phyloP scores from a whole-genome alignment of 805 yeast genomes.

The Saccharomyces mikatae region DNA sequence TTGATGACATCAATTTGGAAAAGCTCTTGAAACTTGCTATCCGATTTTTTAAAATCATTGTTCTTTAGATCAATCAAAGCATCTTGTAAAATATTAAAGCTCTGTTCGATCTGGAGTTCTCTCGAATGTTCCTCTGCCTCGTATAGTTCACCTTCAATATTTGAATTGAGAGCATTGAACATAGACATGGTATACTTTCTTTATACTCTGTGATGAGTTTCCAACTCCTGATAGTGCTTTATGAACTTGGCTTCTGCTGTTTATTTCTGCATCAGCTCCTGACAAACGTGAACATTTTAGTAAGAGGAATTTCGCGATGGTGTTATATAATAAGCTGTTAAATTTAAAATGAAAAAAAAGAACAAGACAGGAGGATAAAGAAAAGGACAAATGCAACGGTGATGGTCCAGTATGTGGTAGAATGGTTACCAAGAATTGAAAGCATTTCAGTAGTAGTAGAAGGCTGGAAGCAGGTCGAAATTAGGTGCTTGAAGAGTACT shows the following conservation, averaged over 20 bases:
- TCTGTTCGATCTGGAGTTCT: conserved; percentile 83
- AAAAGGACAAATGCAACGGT: background rate
- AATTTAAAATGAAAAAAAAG: background rate
- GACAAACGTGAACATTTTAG: background rate
- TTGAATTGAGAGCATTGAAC: conserved; percentile 72
- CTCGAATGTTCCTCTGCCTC: conserved; percentile 86
- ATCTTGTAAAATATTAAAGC: conserved; percentile 62
- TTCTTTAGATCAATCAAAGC: conserved; percentile 60
- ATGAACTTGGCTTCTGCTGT: background rate
- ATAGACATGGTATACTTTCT: conserved; percentile 37
- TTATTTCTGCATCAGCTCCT: background rate
- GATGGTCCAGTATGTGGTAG: background rate
- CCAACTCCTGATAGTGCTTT: background rate
- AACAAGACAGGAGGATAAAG: background rate
- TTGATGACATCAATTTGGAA: conserved; percentile 62
- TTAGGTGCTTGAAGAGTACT: background rate
- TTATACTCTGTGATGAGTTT: background rate
- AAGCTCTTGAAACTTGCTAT: conserved; percentile 47
- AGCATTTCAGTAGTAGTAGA: conserved; percentile 14
- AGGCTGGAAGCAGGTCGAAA: conserved; percentile 2
- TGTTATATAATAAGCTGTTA: background rate
- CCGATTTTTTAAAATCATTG: conserved; percentile 42
- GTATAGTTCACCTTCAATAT: conserved; percentile 56
- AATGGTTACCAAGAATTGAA: conserved; percentile 13
- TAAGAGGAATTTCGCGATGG: background rate